These are phyloP conservation scores for Cyberlindnera suaveolens DNA, from an alignment of 805 yeast genomes.

Conservation along the genomic window DNA sequence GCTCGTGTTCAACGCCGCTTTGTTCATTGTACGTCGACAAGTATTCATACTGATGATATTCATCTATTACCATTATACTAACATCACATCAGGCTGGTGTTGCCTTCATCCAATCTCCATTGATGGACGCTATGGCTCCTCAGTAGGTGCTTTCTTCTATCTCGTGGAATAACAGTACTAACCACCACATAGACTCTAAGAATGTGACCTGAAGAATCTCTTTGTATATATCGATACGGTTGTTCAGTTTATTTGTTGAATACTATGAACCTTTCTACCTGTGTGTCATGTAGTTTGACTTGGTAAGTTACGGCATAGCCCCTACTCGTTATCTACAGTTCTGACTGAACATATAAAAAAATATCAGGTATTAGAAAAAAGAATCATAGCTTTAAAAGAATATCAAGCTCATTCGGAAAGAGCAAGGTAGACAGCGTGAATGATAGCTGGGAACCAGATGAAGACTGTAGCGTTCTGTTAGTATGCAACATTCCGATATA, in stretches of 20 bases:
- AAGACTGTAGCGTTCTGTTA: constrained; percentile 29
- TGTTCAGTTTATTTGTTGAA: too few relatives aligned
- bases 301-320: too few relatives aligned
- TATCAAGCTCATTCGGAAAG: constrained; percentile 3
- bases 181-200: constrained; percentile 5
- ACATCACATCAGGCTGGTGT: constrained; percentile 48
- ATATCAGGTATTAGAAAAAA: too few relatives aligned
- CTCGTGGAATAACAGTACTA: background rate
- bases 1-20: constrained; percentile 52
- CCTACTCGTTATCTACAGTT: too few relatives aligned
- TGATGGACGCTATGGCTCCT: constrained; percentile 79
- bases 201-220: too few relatives aligned
- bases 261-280: too few relatives aligned
- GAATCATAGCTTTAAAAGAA: background rate
- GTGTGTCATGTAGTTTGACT: too few relatives aligned
- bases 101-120: constrained; percentile 67
- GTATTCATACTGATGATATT: background rate
- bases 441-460: constrained; percentile 74
- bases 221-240: constrained; percentile 1
- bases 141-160: constrained; percentile 31
- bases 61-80: constrained; percentile 1
- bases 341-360: too few relatives aligned
- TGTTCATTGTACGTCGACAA: constrained; percentile 41
- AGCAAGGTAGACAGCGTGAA: constrained; percentile 68
- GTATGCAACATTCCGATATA: background rate